Percentiles rank a stretch among this genome's conserved stretches.
phyloP scores from a whole-genome alignment of 805 yeast genomes.

The Wickerhamomyces hampshirensis region DNA sequence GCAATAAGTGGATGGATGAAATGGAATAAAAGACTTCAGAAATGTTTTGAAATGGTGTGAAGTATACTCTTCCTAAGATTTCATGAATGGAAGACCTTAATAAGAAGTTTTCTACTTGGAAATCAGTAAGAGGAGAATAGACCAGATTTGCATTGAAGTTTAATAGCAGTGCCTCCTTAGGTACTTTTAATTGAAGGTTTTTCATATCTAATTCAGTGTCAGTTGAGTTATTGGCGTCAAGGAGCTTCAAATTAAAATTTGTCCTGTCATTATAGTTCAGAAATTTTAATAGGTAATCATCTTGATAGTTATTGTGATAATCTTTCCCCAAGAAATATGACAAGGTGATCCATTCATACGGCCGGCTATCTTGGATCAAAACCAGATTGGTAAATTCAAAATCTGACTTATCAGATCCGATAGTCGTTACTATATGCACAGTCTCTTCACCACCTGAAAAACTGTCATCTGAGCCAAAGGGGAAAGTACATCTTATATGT shows the following conservation, averaged over 20 bases:
- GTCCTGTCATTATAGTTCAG: slow-evolving; percentile 34
- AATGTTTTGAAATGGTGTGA: slow-evolving; percentile 6
- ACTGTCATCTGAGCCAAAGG: slow-evolving; percentile 9
- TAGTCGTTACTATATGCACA: slow-evolving; percentile 1
- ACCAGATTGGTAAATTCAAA: slow-evolving; percentile 29
- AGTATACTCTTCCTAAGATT: slow-evolving; percentile 10
- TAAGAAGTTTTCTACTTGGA: not conserved
- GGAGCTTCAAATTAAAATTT: slow-evolving; percentile 30
- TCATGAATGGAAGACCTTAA: slow-evolving; percentile 2
- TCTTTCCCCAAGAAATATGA: slow-evolving; percentile 43
- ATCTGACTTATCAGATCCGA: slow-evolving; percentile 15
- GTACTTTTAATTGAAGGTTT: slow-evolving; percentile 13
- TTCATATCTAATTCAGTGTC: slow-evolving; percentile 18
- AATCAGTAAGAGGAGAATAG: not conserved
- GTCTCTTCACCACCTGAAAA: not conserved
- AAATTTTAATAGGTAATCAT: slow-evolving; percentile 33
- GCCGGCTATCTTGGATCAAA: slow-evolving; percentile 32
- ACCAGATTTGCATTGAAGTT: slow-evolving; percentile 15
- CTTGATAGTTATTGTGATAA: slow-evolving; percentile 45
- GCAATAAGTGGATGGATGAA: slow-evolving; percentile 47
- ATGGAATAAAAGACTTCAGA: slow-evolving; percentile 27
- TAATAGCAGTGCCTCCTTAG: slow-evolving; percentile 15
- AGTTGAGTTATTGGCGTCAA: slow-evolving; percentile 26
- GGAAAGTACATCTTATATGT: slow-evolving; percentile 17
- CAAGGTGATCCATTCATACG: slow-evolving; percentile 48